Evolutionary conservation across 441 rosid genomes (phyloP).

Genomic region (Raphanus hybrid): DNA sequence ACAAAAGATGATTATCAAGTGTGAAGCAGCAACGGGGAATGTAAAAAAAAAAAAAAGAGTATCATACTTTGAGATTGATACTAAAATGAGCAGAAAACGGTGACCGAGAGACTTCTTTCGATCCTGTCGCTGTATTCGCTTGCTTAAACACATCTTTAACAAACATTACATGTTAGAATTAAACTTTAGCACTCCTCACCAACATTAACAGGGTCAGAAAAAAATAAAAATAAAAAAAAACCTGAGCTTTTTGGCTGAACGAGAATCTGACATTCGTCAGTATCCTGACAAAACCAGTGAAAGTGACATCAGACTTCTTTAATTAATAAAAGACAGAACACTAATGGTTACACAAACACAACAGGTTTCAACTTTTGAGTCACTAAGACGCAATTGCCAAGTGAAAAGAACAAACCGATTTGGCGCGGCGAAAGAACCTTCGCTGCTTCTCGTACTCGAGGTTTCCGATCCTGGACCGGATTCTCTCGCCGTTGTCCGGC

Average conservation of each 20-base stretch:
- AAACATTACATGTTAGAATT: conserved; percentile 25
- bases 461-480: conserved; percentile 35
- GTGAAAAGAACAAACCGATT: conserved; percentile 35
- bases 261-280: conserved; percentile 44
- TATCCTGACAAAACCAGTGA: conserved; percentile 51
- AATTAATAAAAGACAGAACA: conserved; percentile 9
- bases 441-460: conserved; percentile 60
- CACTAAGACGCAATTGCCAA: background rate
- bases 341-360: background rate
- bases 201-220: background rate
- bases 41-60: conserved; percentile 26
- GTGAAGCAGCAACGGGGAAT: conserved; percentile 8
- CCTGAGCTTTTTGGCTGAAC: conserved; percentile 37
- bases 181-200: conserved; percentile 14
- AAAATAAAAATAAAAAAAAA: conserved; percentile 5
- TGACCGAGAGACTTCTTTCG: conserved; percentile 44
- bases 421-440: conserved; percentile 43
- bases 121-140: conserved; percentile 31
- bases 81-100: conserved; percentile 48
- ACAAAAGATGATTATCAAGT: conserved; percentile 10
- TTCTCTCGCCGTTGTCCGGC: conserved; percentile 60
- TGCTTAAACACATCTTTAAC: conserved; percentile 39
- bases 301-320: conserved; percentile 15
- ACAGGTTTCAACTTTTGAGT: background rate
- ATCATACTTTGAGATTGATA: conserved; percentile 50